Percentiles rank a stretch among this genome's conserved stretches.
phyloP scores from a whole-genome alignment of 768 basidiomycete species.

The Pleurotus giganteus region DNA sequence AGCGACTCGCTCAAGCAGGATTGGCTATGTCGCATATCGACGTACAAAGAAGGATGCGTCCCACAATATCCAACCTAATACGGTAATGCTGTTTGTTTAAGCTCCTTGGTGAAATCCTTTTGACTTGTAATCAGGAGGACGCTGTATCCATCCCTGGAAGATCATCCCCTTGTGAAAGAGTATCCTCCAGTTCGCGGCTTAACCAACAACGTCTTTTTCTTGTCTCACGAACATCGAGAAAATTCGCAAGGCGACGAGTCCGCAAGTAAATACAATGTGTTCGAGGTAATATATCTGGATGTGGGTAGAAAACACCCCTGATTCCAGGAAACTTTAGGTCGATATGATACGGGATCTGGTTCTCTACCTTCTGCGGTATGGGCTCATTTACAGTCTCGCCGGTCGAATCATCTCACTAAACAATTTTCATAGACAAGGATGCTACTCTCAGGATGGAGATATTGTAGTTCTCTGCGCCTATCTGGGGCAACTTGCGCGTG shows the following conservation, averaged over 20 bases:
- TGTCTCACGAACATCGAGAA: constrained; percentile 62
- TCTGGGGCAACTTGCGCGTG: constrained; percentile 41
- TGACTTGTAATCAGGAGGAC: constrained; percentile 42
- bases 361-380: constrained; percentile 38
- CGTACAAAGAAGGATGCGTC: constrained; percentile 76
- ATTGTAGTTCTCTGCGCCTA: constrained; percentile 48
- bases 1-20: constrained; percentile 56
- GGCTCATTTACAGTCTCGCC: not conserved
- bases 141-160: constrained; percentile 59
- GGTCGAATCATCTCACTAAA: not conserved
- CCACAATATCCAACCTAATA: constrained; percentile 60
- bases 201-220: constrained; percentile 62
- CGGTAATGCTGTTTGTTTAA: constrained; percentile 34
- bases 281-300: constrained; percentile 46
- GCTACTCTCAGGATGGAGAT: constrained; percentile 43
- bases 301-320: not conserved
- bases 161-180: constrained; percentile 46
- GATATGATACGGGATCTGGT: constrained; percentile 44
- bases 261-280: constrained; percentile 61
- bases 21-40: constrained; percentile 68
- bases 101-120: no score
- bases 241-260: constrained; percentile 60
- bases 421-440: constrained; percentile 32
- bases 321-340: constrained; percentile 26
- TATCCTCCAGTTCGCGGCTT: constrained; percentile 65